Base-by-base conservation (phyloP, 495 filamentous ascomycete genomes). In the Apiosordaria backusii region DNA sequence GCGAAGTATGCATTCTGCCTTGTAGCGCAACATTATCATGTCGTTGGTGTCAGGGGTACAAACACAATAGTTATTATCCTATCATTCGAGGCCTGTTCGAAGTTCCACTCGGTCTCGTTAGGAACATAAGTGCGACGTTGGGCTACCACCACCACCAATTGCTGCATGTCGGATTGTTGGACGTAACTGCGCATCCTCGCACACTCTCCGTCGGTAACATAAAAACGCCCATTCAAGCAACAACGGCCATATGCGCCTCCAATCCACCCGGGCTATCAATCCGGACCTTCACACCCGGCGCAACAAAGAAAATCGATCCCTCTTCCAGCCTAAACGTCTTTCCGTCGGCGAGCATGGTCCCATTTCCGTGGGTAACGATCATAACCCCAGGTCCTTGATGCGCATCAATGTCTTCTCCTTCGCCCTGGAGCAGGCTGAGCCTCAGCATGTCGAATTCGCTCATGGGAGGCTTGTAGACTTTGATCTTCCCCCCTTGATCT, bases 371-470 rank as follows among this genome's bases (percentile, higher is more conserved):
- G 0, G 85, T 89, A 4, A 88, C 84, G 59, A 92, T 83, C 73
- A 90, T 66, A 25, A 92, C 81, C 65, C 85, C 87, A 0, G 89
- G 89, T 0, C 90, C 91, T 0, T 81, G 78, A 58, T 89, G 76
- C 23, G 76, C 76, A 64, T 74, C 76, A 27, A 91, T 80, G 50
- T 76, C 78, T 68, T 92, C 90, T 27, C 71, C 82, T 71, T 89
- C 87, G 0, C 83, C 84, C 0, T 67, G 78, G 3, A 77, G 78
- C 18, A 93, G 76, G 53, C 81, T 81, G 10, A 84, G 87, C 50
- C 81, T 83, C 50, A 92, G 74, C 69, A 92, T 82, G 63, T 88
- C 84, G 70, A 93, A 92, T 74, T 94, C 90, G 62, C 83, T 84
- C 74, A 91, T 85, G 0, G 90, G 89, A 9, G 90, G 89, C 65